These are phyloP conservation scores for Tuber umbilicatum DNA, from an alignment of 495 filamentous ascomycete species.

Conservation along the genomic window DNA sequence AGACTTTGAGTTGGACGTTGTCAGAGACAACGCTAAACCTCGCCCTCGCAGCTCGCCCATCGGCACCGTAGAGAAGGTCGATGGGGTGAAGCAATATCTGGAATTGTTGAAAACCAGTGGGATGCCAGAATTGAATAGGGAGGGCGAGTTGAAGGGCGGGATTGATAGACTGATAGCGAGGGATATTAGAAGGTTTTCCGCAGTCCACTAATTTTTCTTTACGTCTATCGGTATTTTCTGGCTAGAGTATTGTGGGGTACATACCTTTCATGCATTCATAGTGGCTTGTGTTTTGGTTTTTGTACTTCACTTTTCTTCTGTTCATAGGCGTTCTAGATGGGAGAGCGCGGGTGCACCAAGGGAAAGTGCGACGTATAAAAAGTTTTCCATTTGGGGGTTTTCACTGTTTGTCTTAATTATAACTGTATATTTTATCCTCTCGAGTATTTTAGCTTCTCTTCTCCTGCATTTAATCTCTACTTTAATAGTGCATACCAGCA, in stretches of 20 bases:
- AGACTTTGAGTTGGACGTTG: constrained; percentile 28
- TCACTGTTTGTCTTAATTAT: neutral
- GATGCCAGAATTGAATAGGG: constrained; percentile 34
- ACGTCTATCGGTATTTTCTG: constrained; percentile 11
- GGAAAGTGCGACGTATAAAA: neutral
- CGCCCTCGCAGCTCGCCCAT: constrained; percentile 27
- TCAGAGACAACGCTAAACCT: constrained; percentile 12
- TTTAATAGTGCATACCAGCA: neutral
- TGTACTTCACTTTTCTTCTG: neutral
- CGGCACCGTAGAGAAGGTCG: constrained; percentile 8
- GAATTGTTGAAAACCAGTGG: constrained; percentile 24
- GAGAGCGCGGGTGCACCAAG: neutral
- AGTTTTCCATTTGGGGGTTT: neutral
- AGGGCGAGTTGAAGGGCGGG: constrained; percentile 32
- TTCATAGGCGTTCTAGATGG: neutral
- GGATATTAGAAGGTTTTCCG: constrained; percentile 34
- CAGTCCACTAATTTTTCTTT: constrained; percentile 19
- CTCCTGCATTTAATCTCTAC: neutral
- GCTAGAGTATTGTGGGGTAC: neutral
- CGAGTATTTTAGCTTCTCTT: constrained; percentile 3
- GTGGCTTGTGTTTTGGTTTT: neutral
- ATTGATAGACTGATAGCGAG: constrained; percentile 32
- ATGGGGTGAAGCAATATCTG: constrained; percentile 26
- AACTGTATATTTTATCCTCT: neutral
- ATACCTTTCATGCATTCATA: neutral